These are phyloP conservation scores for Umbellularia californica DNA, from an alignment of 164 flowering plant species.

Conservation along the genomic window DNA sequence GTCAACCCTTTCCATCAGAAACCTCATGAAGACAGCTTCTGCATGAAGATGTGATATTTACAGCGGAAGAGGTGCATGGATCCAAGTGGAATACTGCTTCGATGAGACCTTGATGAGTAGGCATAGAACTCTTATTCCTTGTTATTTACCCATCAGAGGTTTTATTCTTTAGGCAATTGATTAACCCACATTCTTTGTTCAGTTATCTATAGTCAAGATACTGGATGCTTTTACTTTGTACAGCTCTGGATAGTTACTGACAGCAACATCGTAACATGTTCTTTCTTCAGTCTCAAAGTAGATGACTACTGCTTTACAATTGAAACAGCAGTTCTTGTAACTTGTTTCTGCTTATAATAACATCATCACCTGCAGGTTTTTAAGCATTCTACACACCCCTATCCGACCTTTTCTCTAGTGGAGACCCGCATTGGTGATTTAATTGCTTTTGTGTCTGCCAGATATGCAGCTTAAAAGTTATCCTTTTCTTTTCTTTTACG, in stretches of 20 bases:
- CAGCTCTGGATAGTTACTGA: conserved; percentile 28
- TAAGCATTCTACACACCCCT: background rate
- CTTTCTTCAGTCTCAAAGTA: conserved; percentile 4
- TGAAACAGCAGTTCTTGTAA: conserved; percentile 4
- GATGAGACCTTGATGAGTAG: background rate
- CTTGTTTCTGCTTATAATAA: background rate
- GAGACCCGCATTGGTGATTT: background rate
- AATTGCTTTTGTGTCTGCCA: background rate
- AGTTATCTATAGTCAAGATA: conserved; percentile 24
- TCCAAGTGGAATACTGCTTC: background rate
- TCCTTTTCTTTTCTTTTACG: background rate
- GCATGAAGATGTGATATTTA: conserved; percentile 7
- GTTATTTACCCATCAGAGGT: conserved; percentile 16
- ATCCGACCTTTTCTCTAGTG: background rate
- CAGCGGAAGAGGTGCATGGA: background rate
- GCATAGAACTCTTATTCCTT: background rate
- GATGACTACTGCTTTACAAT: conserved; percentile 1
- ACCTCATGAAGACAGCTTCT: conserved; percentile 5
- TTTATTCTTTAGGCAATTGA: conserved; percentile 22
- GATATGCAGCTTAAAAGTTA: background rate
- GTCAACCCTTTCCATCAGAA: background rate
- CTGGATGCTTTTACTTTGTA: conserved; percentile 29
- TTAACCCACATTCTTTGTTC: conserved; percentile 24
- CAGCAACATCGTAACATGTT: conserved; percentile 24
- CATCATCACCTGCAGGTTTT: conserved; percentile 9